phyloP scores from a whole-genome alignment of 2,329 filamentous ascomycete genomes.

The Trichoderma sp. region DNA sequence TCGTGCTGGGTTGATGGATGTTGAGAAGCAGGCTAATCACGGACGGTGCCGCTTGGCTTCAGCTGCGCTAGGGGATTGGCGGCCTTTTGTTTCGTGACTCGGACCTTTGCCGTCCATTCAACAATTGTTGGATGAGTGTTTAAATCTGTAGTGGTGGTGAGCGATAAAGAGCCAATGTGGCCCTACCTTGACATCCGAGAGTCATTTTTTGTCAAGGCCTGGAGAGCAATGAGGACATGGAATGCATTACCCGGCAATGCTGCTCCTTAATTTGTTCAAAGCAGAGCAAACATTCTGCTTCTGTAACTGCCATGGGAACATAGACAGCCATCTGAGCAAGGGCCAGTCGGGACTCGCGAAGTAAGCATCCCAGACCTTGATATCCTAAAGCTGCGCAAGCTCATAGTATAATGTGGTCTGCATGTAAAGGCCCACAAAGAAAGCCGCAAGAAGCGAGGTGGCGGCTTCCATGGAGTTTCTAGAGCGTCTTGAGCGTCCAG shows the following conservation, averaged over 20 bases:
- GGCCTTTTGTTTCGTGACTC: not conserved
- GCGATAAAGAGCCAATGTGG: too few species aligned
- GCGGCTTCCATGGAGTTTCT: slow-evolving; percentile 17
- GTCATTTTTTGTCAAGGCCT: not conserved
- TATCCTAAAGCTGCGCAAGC: not conserved
- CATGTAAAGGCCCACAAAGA: not conserved
- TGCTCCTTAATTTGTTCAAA: not conserved
- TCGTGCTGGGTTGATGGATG: not conserved
- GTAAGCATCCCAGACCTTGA: not conserved
- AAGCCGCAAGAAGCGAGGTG: slow-evolving; percentile 14
- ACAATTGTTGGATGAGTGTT: not conserved
- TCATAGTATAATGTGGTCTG: not conserved
- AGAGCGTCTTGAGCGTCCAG: slow-evolving; percentile 15
- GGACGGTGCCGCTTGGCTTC: not conserved
- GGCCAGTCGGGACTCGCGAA: not conserved
- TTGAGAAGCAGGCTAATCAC: not conserved
- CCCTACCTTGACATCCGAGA: not conserved
- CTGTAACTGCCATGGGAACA: not conserved
- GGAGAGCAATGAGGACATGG: not conserved
- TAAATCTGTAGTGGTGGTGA: not conserved
- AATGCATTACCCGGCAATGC: not conserved
- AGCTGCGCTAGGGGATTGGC: not conserved
- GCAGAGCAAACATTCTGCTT: not conserved
- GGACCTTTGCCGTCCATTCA: not conserved
- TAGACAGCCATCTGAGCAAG: not conserved